Evolutionary conservation across 371 early-diverging fungal genomes (phyloP), one percentile per base, ranked within the genome.

Genomic region (Mucor plumbeus): DNA sequence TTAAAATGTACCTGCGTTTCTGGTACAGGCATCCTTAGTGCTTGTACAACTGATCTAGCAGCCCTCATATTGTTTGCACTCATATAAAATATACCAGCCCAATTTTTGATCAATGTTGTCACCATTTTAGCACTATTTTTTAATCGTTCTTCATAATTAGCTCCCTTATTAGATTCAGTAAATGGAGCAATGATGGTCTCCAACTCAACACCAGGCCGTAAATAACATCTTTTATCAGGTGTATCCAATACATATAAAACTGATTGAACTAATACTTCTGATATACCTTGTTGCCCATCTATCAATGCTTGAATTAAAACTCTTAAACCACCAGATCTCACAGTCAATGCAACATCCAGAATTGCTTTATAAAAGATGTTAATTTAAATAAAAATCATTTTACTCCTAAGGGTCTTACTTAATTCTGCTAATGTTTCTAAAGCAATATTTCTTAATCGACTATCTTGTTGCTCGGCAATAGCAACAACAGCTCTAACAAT

Each of bases 61-160:
- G 92, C 89, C 21, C 90, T 81, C 78, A 88, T 86, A 59, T 91
- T 83, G 62, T 93, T 90, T 4, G 88, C 80, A 69, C 91, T 92
- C 66, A 95, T 81, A 67, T 90, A 92, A 39, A 94, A 84, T 0
- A 92, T 67, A 67, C 91, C 92, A 17, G 93, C 91, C 95, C 95
- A 95, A 1, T 87, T 88, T 61, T 88, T 85, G 17, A 95, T 64
- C 59, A 94, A 76, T 2, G 83, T 74, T 7, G 82, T 83, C 0
- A 92, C 83, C 35, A 89, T 88, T 36, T 79, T 83, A 3, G 88
- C 83, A 63, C 88, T 85, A 14, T 87, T 83, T 26, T 81, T 84
- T n/a, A 95, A 80, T 17, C 85, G 71, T 47, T 92, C 93, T 26
- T 87, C 81, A 58, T 83, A 85, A 31, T 86, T 83, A 0, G 85